Percentiles rank a stretch among this genome's conserved stretches.
Conservation (phyloP, 805 yeast genomes). For the Candida ascalaphidarum region DNA sequence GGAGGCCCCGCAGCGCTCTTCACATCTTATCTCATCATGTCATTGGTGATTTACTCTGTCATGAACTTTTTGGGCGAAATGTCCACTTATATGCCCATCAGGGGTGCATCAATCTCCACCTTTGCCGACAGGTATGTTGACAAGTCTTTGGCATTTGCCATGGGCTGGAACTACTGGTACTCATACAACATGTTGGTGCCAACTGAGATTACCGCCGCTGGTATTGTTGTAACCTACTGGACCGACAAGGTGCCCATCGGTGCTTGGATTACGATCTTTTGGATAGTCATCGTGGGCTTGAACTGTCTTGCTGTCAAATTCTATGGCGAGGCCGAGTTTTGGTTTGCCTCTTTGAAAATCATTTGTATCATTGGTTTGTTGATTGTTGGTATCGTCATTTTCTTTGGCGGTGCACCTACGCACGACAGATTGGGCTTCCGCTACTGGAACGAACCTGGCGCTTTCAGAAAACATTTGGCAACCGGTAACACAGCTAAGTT, state of each 20-base stretch:
- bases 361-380: constrained; percentile 22
- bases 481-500: constrained; percentile 11
- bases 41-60: constrained; percentile 15
- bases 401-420: constrained; percentile 29
- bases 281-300: constrained; percentile 11
- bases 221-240: constrained; percentile 27
- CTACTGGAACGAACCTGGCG: constrained; percentile 25
- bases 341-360: constrained; percentile 24
- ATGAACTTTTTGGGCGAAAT: constrained; percentile 19
- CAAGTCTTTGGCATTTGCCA: constrained; percentile 23
- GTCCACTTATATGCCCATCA: constrained; percentile 1
- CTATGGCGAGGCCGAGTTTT: constrained; percentile 31
- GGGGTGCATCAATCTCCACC: constrained; percentile 17
- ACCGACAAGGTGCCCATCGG: constrained; percentile 7
- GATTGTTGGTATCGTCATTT: constrained; percentile 24
- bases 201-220: constrained; percentile 35
- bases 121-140: constrained; percentile 3
- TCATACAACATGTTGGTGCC: constrained; percentile 25
- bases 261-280: constrained; percentile 8
- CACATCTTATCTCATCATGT: constrained; percentile 10
- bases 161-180: constrained; percentile 27
- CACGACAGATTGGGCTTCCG: constrained; percentile 39
- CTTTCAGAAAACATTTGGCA: constrained; percentile 6
- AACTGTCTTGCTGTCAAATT: constrained; percentile 21
- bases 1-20: constrained; percentile 11